These are phyloP conservation scores for Hypoxylon sp. DNA, from an alignment of 2,329 filamentous ascomycete species.

Conservation along the genomic window DNA sequence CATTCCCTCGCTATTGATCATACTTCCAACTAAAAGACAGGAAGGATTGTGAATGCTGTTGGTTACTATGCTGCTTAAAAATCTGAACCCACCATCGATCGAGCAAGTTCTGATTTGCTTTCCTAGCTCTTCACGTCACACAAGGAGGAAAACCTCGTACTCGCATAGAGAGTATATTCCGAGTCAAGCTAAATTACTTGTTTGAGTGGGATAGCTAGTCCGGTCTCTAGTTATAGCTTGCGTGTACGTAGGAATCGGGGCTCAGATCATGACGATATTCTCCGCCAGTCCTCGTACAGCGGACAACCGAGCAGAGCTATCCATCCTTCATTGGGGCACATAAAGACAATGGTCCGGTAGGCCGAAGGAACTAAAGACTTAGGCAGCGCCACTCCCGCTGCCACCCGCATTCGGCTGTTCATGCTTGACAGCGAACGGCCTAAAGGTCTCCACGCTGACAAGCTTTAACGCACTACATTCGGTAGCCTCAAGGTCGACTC, in stretches of 20 bases:
- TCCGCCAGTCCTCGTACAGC: not conserved
- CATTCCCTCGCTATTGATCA: slow-evolving; percentile 4
- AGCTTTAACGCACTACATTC: slow-evolving; percentile 66
- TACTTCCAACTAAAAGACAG: not conserved
- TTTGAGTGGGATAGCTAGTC: not conserved
- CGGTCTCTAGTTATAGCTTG: not conserved
- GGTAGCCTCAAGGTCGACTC: slow-evolving; percentile 65
- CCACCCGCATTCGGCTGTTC: slow-evolving; percentile 26
- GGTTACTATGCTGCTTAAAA: not conserved
- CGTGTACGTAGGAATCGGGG: not conserved
- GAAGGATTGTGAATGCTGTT: not conserved
- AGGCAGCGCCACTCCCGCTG: slow-evolving; percentile 24
- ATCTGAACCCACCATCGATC: not conserved
- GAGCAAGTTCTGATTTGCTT: not conserved
- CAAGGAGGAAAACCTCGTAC: not conserved
- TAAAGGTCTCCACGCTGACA: slow-evolving; percentile 64
- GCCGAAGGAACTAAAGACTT: not conserved
- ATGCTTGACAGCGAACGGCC: slow-evolving; percentile 60
- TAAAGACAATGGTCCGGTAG: not conserved
- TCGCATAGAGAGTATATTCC: not conserved
- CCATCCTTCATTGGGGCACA: not conserved
- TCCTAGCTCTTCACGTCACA: not conserved
- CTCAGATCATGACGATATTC: slow-evolving; percentile 3
- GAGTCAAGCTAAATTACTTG: not conserved
- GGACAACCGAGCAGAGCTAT: not conserved